phyloP scores from a whole-genome alignment of 768 basidiomycete species.

The Polyporus arcularius region DNA sequence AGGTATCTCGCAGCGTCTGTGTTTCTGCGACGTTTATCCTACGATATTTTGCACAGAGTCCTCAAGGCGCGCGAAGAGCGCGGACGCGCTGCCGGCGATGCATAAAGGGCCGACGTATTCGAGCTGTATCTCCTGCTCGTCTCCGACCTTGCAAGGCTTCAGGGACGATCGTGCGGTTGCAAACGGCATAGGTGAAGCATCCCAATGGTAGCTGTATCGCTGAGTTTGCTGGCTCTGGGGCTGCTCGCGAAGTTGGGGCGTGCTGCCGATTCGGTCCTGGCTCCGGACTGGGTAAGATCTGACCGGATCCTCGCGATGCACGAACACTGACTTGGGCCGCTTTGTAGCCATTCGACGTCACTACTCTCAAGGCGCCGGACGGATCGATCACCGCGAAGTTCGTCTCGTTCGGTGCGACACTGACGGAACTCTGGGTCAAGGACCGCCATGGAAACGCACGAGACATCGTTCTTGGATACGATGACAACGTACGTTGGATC shows the following conservation, averaged over 20 bases:
- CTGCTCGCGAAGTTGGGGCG: neutral
- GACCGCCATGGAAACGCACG: slow-evolving; percentile 48
- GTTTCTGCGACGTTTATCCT: slow-evolving; percentile 19
- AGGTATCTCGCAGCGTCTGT: neutral
- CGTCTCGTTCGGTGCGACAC: slow-evolving; percentile 55
- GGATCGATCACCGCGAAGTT: slow-evolving; percentile 60
- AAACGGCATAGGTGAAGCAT: neutral
- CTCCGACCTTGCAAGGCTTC: no score
- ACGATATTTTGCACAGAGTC: neutral
- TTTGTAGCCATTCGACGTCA: slow-evolving; percentile 48
- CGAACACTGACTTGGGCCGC: no score
- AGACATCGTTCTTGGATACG: slow-evolving; percentile 61
- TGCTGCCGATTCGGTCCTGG: neutral
- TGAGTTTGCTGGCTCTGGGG: neutral
- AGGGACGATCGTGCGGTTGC: neutral
- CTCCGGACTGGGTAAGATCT: slow-evolving; percentile 14
- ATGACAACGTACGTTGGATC: slow-evolving; percentile 45
- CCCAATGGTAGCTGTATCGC: neutral
- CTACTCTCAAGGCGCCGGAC: slow-evolving; percentile 50
- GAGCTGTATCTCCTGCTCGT: no score
- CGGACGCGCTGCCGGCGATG: neutral
- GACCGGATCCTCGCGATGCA: neutral
- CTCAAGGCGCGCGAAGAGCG: neutral
- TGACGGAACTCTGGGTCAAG: slow-evolving; percentile 58
- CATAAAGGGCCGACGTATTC: neutral